These are phyloP conservation scores for Sclerotinia trifoliorum DNA, from an alignment of 2,329 filamentous ascomycete species.

Conservation along the genomic window DNA sequence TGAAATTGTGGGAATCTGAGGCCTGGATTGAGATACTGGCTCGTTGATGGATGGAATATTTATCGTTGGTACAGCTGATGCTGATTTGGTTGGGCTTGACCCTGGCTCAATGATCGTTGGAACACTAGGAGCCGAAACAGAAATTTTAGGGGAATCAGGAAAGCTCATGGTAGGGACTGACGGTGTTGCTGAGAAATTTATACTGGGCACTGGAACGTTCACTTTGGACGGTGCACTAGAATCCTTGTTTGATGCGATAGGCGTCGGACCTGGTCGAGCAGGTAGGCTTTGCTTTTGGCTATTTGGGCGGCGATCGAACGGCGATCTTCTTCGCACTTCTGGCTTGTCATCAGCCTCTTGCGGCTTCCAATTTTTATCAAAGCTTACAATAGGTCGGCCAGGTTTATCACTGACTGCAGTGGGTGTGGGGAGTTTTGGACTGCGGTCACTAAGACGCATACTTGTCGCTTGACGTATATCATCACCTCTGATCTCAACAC, in stretches of 20 bases:
- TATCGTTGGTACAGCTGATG: slow-evolving; percentile 33
- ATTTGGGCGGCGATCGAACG: slow-evolving; percentile 32
- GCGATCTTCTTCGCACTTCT: slow-evolving; percentile 45
- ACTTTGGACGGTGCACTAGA: slow-evolving; percentile 47
- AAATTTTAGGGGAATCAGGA: slow-evolving; percentile 35
- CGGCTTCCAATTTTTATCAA: slow-evolving; percentile 79
- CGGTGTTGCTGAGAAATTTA: slow-evolving; percentile 32
- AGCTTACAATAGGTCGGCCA: slow-evolving; percentile 95
- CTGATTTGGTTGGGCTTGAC: slow-evolving; percentile 33
- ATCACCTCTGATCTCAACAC: slow-evolving; percentile 77
- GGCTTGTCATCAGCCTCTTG: slow-evolving; percentile 64
- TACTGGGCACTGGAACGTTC: slow-evolving; percentile 43
- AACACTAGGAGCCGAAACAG: slow-evolving; percentile 30
- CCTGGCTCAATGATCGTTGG: slow-evolving; percentile 41
- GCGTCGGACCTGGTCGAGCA: slow-evolving; percentile 34
- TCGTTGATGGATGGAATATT: slow-evolving; percentile 35
- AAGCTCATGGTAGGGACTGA: slow-evolving; percentile 39
- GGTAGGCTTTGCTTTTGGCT: slow-evolving; percentile 34
- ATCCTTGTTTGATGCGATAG: slow-evolving; percentile 41
- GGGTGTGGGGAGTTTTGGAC: slow-evolving; percentile 81
- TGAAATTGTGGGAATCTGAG: slow-evolving; percentile 35
- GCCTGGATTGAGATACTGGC: slow-evolving; percentile 23
- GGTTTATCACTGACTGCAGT: slow-evolving; percentile 87
- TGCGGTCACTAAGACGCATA: slow-evolving; percentile 83
- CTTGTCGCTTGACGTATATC: slow-evolving; percentile 90